phyloP scores from a whole-genome alignment of 495 filamentous ascomycete genomes.

The Podospora didyma region DNA sequence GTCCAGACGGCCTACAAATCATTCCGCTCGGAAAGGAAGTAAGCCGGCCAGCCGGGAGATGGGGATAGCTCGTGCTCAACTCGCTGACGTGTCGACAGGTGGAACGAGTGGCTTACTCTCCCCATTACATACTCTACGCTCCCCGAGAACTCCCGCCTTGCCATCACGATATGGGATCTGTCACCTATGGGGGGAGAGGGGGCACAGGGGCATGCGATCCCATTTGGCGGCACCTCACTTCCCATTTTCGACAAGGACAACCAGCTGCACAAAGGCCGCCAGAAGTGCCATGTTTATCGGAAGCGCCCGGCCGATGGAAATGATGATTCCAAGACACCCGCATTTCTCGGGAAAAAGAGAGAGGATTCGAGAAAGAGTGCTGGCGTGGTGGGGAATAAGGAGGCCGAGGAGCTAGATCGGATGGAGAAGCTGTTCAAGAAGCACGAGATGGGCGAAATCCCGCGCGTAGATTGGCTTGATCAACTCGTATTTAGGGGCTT shows the following conservation, averaged over 20 bases:
- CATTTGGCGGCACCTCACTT: conserved; percentile 93
- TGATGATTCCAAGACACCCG: conserved; percentile 74
- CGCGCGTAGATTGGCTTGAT: conserved; percentile 90
- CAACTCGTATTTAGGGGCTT: conserved; percentile 83
- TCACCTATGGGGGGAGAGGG: conserved; percentile 68
- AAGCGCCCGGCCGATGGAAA: conserved; percentile 83
- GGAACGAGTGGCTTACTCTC: conserved; percentile 94
- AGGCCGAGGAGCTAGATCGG: conserved; percentile 73
- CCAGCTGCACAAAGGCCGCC: conserved; percentile 80
- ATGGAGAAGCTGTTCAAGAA: conserved; percentile 90
- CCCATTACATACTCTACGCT: conserved; percentile 78
- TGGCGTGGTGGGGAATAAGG: conserved; percentile 46
- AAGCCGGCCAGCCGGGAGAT: background rate
- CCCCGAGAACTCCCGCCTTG: conserved; percentile 74
- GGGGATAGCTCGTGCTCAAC: background rate
- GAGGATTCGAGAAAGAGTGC: conserved; percentile 45
- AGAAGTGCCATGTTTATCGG: conserved; percentile 83
- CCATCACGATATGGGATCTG: conserved; percentile 93
- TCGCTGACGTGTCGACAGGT: conserved; percentile 30
- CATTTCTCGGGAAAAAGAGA: conserved; percentile 45
- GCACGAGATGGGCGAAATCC: conserved; percentile 95
- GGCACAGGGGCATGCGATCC: conserved; percentile 68
- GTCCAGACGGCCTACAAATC: conserved; percentile 88
- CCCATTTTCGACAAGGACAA: conserved; percentile 87
- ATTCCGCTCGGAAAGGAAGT: conserved; percentile 68